Conservation (phyloP, 179 eudicot genomes). For the Corrigiola litoralis region DNA sequence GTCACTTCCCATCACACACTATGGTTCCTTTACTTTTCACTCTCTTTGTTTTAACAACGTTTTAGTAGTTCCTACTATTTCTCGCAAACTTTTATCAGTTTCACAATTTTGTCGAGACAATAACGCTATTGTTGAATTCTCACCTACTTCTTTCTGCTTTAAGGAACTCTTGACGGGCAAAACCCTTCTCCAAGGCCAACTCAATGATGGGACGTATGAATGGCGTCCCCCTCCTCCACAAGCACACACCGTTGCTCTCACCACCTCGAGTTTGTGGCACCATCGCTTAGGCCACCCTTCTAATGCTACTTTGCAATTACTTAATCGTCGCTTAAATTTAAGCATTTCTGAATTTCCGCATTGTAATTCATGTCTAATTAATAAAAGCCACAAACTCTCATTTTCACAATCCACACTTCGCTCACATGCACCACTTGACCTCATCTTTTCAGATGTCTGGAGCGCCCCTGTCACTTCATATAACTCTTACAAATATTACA, state of each 20-base stretch:
- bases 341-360: background rate
- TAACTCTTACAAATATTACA: too few relatives aligned
- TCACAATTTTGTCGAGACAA: constrained; percentile 5
- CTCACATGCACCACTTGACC: background rate
- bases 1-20: background rate
- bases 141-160: background rate
- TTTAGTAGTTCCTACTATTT: background rate
- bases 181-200: background rate
- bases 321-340: background rate
- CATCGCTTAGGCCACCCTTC: background rate
- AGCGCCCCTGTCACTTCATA: background rate
- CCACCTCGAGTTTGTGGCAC: background rate
- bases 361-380: background rate
- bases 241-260: too few relatives aligned
- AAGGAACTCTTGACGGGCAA: constrained; percentile 7
- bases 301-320: background rate
- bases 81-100: constrained; percentile 3
- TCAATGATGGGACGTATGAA: background rate
- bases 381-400: constrained; percentile 4
- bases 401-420: background rate
- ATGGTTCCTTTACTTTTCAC: background rate
- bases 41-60: background rate
- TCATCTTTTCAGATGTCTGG: constrained; percentile 9
- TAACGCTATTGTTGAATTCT: background rate
- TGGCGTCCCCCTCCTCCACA: background rate